Base-by-base conservation (phyloP, 1,284 basidiomycete genomes). In the Tylopilus sp. region DNA sequence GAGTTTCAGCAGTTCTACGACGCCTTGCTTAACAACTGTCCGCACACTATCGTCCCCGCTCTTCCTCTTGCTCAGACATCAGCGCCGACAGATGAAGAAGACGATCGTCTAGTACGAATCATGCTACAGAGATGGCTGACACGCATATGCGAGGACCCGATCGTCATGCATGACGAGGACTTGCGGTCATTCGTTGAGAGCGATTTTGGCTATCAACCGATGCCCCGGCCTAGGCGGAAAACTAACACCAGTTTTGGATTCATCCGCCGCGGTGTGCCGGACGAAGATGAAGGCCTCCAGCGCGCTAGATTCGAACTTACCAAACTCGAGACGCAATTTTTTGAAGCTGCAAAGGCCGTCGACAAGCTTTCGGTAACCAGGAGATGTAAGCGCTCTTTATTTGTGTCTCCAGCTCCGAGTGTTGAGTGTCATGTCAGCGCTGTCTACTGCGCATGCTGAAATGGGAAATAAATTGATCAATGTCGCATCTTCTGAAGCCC, bases 1-100 rank as follows among this genome's bases (percentile, higher is more conserved):
- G 92, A 96, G 68, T 94, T 94, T 68, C 89, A 94, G 68, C 84
- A 90, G 57, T 92, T 96, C 67, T 90, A 92, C 59, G 92, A 96
- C 51, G 77, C 91, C 51, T 77, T 92, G 55, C 79, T 90, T 26
- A 78, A 84, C 57, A 89, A 80, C 66, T 92, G 89, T 63, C 91
- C 92, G 0, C 92, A 94, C 60, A 94, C 92, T 12, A 95, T 97
- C 58, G 77, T 96, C 12, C 90, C 94, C 12, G 94, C 94, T 4
- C 76, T 97, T 11, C 93, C 94, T 1, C 76, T 96, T 18, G 82
- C 92, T 2, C 90, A 95, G 56, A 97, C 93, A 0, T 95, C 92
- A 2, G 94, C 94, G 1, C 86, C 91, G 19, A 94, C 91, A 13
- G 93, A 97, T 64, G 94, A 97, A 71, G 95, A 97, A 70, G 92